Evolutionary conservation across 2,329 filamentous ascomycete species (phyloP).

Genomic region (Triangularia verruculosa): DNA sequence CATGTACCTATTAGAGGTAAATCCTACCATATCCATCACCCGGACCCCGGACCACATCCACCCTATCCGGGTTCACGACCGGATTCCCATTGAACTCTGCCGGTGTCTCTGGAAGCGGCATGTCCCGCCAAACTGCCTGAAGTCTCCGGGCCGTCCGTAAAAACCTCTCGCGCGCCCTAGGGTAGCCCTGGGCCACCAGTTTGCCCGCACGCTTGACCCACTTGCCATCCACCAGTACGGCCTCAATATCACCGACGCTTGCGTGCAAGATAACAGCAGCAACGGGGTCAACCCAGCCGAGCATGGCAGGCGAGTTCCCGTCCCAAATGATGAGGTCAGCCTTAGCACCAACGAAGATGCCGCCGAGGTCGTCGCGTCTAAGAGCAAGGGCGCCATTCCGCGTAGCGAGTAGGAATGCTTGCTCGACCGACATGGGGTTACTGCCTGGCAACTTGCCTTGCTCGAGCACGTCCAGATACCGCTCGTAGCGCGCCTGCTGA

Average conservation of each 20-base stretch:
- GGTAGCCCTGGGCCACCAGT: no score
- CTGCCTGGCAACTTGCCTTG: no score
- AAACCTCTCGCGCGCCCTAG: no score
- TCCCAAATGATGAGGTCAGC: conserved; percentile 55
- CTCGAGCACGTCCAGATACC: no score
- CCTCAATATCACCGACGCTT: conserved; percentile 49
- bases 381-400: no score
- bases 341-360: conserved; percentile 48
- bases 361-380: no score
- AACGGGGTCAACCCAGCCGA: conserved; percentile 55
- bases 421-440: no score
- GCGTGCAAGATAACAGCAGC: conserved; percentile 56
- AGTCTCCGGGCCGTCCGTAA: conserved; percentile 29
- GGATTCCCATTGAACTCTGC: neutral
- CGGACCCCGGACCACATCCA: neutral
- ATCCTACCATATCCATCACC: neutral
- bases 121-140: neutral
- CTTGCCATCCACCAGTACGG: no score
- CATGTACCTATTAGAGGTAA: neutral
- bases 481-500: no score
- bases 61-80: neutral
- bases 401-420: no score
- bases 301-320: conserved; percentile 45
- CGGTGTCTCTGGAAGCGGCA: neutral
- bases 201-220: no score